Evolutionary conservation across 2,329 filamentous ascomycete species (phyloP), one percentile per base, ranked within the genome.

Genomic region (Colletotrichum tanaceti): DNA sequence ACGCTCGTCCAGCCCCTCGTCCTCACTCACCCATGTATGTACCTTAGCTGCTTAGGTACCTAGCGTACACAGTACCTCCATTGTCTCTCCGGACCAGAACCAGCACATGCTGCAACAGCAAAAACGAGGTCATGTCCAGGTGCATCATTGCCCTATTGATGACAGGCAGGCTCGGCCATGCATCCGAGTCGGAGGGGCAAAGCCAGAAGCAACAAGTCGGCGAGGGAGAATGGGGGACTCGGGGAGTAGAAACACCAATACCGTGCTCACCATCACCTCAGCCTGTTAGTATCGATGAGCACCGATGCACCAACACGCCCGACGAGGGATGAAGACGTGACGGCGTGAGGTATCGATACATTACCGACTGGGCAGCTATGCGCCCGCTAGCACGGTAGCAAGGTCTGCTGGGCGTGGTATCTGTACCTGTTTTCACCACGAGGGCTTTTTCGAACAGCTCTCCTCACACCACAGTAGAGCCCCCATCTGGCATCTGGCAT

Each of bases 361-460:
- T 75, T 72, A 72, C 16, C 39, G 54, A 71, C 78, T 79, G 77
- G 78, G 78, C 76, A 80, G 76, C 77, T 65, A 79, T 77, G 76
- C 77, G 68, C 77, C 74, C 73, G 63, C 73, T 73, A 75, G 71
- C 68, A 73, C 68, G 39, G 41, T 38, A 41, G 11, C 41, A 32
- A 54, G 46, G 11, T 50, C 39, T n/a, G 5, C 32, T 14, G 55
- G 44, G 38, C 16, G 46, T 59, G 63, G 73, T 77, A 75, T 63
- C 28, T 60, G 65, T 59, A 69, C 61, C 47, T 66, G 14, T 22
- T 41, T 38, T 10, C 18, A 44, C 54, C 5, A 24, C 24, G 46
- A 60, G 18, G 28, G 7, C 43, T 28, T 32, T 32, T 7, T 9
- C 28, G 28, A 32, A 20, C 24, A 18, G 58, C 58, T 38, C 32